A percentile compares a stretch with the other conserved stretches of the same genome.
phyloP scores from a whole-genome alignment of 2,329 filamentous ascomycete species.

The Exophiala aquamarina region DNA sequence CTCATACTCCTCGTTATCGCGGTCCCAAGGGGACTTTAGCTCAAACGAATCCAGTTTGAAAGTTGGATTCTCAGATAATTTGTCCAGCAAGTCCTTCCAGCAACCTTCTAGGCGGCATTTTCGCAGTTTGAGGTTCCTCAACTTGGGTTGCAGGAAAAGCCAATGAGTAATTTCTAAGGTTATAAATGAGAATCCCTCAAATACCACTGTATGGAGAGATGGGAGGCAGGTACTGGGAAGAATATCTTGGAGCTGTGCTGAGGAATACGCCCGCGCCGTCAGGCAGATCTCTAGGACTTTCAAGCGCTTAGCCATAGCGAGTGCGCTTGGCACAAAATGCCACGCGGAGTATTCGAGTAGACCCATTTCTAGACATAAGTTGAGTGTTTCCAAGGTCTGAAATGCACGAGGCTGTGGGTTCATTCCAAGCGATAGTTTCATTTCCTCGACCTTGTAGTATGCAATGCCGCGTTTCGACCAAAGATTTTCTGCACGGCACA shows the following conservation, averaged over 20 bases:
- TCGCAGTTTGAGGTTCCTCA: slow-evolving; percentile 8
- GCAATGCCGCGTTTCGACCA: slow-evolving; percentile 4
- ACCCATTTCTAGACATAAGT: slow-evolving; percentile 9
- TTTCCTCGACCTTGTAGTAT: neutral
- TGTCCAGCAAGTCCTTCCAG: slow-evolving; percentile 6
- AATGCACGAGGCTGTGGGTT: neutral
- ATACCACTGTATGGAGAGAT: slow-evolving; percentile 2
- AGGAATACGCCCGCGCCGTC: neutral
- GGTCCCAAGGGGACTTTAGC: slow-evolving; percentile 5
- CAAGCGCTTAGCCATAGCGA: slow-evolving; percentile 5
- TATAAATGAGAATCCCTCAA: slow-evolving; percentile 5
- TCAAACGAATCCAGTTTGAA: slow-evolving; percentile 10
- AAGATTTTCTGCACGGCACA: neutral
- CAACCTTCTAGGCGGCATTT: slow-evolving; percentile 1
- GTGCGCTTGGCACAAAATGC: neutral
- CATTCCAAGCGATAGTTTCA: neutral
- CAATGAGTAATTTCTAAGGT: slow-evolving; percentile 1
- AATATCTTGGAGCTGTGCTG: neutral
- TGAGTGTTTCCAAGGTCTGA: slow-evolving; percentile 6
- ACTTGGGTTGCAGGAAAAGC: slow-evolving; percentile 12
- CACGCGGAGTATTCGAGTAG: neutral
- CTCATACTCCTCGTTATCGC: neutral
- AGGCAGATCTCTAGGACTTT: slow-evolving; percentile 8
- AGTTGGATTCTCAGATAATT: neutral
- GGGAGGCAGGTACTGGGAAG: slow-evolving; percentile 1